Evolutionary conservation across 352 stramenopile species (phyloP).

Genomic region (Globisporangium uncinulatum): DNA sequence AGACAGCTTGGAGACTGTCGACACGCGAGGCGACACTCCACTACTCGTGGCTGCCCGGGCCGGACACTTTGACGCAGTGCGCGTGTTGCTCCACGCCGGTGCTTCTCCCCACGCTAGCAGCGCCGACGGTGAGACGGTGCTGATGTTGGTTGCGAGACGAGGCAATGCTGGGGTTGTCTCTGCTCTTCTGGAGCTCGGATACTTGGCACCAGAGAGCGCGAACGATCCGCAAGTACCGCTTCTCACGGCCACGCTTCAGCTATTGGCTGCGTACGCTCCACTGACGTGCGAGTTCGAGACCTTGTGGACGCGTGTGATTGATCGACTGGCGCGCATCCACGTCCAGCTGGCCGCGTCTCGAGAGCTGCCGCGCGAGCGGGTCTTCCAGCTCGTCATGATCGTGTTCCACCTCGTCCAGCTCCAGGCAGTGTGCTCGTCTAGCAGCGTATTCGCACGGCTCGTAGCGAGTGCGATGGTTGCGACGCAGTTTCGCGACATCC

Average conservation of each 20-base stretch:
- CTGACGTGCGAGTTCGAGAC: background rate
- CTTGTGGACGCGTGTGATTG: background rate
- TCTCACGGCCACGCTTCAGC: background rate
- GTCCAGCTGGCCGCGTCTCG: background rate
- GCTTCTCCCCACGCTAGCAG: background rate
- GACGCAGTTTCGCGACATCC: slow-evolving; percentile 1
- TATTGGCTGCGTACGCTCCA: background rate
- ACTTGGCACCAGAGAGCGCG: background rate
- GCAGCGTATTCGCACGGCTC: background rate
- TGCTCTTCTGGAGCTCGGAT: background rate
- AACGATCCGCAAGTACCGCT: background rate
- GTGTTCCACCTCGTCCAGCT: background rate
- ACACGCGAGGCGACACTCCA: background rate
- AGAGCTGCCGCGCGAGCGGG: background rate
- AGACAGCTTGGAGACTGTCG: background rate
- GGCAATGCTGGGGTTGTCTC: background rate
- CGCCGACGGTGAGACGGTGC: background rate
- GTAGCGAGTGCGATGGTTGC: background rate
- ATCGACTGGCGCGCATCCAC: background rate
- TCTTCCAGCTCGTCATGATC: slow-evolving; percentile 5
- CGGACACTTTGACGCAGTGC: background rate
- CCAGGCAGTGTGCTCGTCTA: background rate
- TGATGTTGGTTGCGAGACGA: background rate
- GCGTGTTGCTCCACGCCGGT: background rate
- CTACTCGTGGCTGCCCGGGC: background rate